Conservation (phyloP, 495 filamentous ascomycete species). For the Trichoderma asperelloides region DNA sequence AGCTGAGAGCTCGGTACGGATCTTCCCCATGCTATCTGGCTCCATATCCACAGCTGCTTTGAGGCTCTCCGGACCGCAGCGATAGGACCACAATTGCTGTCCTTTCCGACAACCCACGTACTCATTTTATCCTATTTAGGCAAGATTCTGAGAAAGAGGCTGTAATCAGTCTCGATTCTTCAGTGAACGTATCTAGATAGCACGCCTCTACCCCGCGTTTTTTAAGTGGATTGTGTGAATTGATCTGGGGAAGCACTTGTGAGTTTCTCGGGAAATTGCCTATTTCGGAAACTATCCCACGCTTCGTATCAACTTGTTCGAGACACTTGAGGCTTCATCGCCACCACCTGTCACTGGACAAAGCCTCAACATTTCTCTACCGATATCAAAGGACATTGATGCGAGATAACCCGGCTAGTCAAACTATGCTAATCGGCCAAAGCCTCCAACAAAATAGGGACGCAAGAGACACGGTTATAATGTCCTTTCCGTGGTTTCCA, state of each 20-base stretch:
- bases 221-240: background rate
- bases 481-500: background rate
- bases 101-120: background rate
- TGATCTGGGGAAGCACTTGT: background rate
- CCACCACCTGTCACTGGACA: background rate
- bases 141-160: background rate
- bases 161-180: background rate
- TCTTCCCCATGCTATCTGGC: background rate
- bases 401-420: background rate
- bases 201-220: background rate
- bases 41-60: background rate
- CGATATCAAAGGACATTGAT: background rate
- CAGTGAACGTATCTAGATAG: background rate
- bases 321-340: background rate
- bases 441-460: background rate
- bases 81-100: background rate
- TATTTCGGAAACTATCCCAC: background rate
- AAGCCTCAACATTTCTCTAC: background rate
- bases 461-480: background rate
- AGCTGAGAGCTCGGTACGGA: background rate
- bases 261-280: slow-evolving; percentile 2
- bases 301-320: background rate
- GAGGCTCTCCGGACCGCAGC: background rate
- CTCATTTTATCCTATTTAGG: background rate
- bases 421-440: background rate